These are phyloP conservation scores for Pterocarpus santalinus DNA, from an alignment of 306 rosid species.

Conservation along the genomic window DNA sequence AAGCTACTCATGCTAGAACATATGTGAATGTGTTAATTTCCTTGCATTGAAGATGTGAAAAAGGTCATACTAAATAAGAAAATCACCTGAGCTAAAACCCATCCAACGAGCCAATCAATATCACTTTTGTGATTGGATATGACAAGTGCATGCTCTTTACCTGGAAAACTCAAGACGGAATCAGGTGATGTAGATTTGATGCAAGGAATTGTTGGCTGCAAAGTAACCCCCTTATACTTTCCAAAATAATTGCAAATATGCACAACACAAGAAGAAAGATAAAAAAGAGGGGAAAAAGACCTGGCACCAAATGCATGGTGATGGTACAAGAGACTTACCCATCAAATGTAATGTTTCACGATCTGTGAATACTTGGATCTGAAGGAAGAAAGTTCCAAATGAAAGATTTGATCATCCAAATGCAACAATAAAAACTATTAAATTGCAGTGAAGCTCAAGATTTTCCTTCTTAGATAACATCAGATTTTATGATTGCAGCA, in stretches of 20 bases:
- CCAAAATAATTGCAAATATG: background rate
- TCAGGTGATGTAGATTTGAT: slow-evolving; percentile 28
- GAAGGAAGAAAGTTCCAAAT: slow-evolving; percentile 54
- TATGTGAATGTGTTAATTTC: slow-evolving; percentile 3
- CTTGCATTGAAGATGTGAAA: slow-evolving; percentile 34
- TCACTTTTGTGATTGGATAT: slow-evolving; percentile 90
- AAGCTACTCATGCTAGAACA: background rate
- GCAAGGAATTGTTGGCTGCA: background rate
- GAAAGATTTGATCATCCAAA: slow-evolving; percentile 43
- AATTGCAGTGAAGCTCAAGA: slow-evolving; percentile 21
- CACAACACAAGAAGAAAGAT: slow-evolving; percentile 27
- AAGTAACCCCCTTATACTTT: slow-evolving; percentile 14
- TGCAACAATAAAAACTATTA: slow-evolving; percentile 36
- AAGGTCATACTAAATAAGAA: slow-evolving; percentile 36
- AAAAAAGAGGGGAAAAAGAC: background rate
- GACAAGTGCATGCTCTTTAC: slow-evolving; percentile 92
- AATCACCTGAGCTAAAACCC: slow-evolving; percentile 91
- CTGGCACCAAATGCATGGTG: slow-evolving; percentile 26
- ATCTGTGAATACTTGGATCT: slow-evolving; percentile 82
- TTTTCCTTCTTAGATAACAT: slow-evolving; percentile 16
- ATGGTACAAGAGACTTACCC: slow-evolving; percentile 67
- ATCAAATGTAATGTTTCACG: slow-evolving; percentile 69
- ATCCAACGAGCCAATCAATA: slow-evolving; percentile 96
- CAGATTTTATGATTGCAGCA: slow-evolving; percentile 24
- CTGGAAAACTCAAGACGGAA: slow-evolving; percentile 58